Evolutionary conservation across 169 alveolate genomes (phyloP).

Genomic region (Cryptosporidium tyzzeri): DNA sequence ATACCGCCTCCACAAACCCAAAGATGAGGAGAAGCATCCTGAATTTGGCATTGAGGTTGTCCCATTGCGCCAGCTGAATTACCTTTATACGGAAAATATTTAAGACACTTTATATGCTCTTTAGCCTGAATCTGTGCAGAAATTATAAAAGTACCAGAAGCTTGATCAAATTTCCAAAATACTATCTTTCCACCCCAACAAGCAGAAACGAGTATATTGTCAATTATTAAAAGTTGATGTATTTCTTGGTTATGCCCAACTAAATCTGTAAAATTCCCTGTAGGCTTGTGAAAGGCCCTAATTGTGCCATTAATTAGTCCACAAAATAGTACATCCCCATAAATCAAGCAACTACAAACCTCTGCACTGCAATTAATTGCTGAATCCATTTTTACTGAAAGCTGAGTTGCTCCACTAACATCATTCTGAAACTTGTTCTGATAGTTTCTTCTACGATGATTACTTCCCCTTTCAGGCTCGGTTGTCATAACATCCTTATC

Average conservation of each 20-base stretch:
- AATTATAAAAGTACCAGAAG: constrained; percentile 20
- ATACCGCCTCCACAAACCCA: constrained; percentile 76
- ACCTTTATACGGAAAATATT: constrained; percentile 60
- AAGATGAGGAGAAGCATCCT: constrained; percentile 63
- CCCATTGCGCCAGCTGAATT: not conserved
- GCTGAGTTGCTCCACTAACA: constrained; percentile 67
- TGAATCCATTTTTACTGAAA: constrained; percentile 66
- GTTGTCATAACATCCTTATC: constrained; percentile 16
- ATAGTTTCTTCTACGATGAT: constrained; percentile 46
- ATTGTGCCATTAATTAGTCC: constrained; percentile 69
- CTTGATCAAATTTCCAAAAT: constrained; percentile 71
- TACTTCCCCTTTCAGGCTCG: not conserved
- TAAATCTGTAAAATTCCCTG: constrained; percentile 59
- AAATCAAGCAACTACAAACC: constrained; percentile 74
- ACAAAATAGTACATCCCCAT: constrained; percentile 74
- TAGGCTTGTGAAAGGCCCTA: constrained; percentile 73
- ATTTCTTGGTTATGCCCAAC: constrained; percentile 71
- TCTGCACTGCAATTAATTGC: constrained; percentile 65
- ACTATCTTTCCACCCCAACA: constrained; percentile 74
- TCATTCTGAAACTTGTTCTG: constrained; percentile 56
- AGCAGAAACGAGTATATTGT: constrained; percentile 67
- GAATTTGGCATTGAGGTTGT: constrained; percentile 27
- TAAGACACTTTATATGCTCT: constrained; percentile 65
- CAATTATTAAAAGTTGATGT: constrained; percentile 72
- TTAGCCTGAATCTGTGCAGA: constrained; percentile 73